Evolutionary conservation across 495 filamentous ascomycete species (phyloP).

Genomic region (Lasiosphaeriaceae sp.): DNA sequence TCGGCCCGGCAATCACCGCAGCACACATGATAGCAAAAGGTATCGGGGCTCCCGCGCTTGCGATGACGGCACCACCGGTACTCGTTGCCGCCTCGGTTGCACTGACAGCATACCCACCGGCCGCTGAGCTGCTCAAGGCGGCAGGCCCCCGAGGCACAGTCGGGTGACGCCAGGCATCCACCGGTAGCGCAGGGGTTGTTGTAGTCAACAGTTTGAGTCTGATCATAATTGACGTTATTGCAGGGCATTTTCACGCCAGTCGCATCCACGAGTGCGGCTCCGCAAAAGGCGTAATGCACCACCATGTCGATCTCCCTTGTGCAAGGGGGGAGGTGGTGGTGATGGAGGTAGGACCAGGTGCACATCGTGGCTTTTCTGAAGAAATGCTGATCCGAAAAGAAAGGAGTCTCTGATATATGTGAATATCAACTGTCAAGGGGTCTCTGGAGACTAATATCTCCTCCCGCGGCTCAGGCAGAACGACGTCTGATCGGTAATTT

Average conservation of each 20-base stretch:
- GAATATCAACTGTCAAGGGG: neutral
- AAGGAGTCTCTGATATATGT: neutral
- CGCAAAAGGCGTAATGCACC: conserved; percentile 29
- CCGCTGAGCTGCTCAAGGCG: conserved; percentile 39
- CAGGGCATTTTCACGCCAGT: neutral
- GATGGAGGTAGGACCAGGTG: conserved; percentile 20
- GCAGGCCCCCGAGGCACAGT: conserved; percentile 41
- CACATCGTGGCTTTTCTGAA: conserved; percentile 9
- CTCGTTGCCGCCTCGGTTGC: conserved; percentile 36
- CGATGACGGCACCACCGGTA: conserved; percentile 34
- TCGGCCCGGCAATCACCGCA: conserved; percentile 26
- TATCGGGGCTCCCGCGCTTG: conserved; percentile 36
- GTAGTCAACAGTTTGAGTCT: conserved; percentile 28
- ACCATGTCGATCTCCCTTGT: conserved; percentile 34
- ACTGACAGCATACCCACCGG: conserved; percentile 42
- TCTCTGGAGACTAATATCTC: conserved; percentile 7
- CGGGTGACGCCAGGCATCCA: conserved; percentile 36
- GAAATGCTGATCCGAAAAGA: neutral
- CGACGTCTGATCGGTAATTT: no score
- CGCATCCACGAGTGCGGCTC: neutral
- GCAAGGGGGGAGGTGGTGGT: conserved; percentile 39
- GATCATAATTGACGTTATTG: conserved; percentile 16
- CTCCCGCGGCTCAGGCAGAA: neutral
- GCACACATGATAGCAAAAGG: conserved; percentile 39
- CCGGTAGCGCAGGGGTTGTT: conserved; percentile 39